phyloP scores from a whole-genome alignment of 2,329 filamentous ascomycete genomes.

The Scleromitrula shiraiana region DNA sequence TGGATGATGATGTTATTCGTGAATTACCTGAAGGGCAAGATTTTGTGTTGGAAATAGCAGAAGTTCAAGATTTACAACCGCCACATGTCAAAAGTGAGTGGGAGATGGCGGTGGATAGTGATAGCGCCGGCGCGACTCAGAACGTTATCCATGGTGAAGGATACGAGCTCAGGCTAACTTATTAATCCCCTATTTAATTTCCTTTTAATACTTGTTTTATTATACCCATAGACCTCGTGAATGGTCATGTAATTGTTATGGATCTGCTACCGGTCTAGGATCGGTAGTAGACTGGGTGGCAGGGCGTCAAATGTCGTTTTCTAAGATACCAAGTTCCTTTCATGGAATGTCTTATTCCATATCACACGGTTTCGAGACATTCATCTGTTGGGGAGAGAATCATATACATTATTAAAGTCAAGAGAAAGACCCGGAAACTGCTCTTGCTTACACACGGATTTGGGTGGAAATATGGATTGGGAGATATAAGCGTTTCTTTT shows the following conservation, averaged over 20 bases:
- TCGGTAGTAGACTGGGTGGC: slow-evolving; percentile 1
- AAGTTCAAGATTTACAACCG: slow-evolving; percentile 21
- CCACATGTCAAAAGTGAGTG: slow-evolving; percentile 46
- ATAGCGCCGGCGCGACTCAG: slow-evolving; percentile 19
- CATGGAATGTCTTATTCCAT: not conserved
- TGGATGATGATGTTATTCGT: slow-evolving; percentile 83
- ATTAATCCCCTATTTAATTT: slow-evolving; percentile 24
- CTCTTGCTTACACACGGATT: not conserved
- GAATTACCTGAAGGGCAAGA: slow-evolving; percentile 87
- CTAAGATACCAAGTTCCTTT: slow-evolving; percentile 5
- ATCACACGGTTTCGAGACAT: not conserved
- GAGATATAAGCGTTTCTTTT: too few relatives aligned
- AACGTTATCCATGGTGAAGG: slow-evolving; percentile 24
- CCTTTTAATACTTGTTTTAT: slow-evolving; percentile 10
- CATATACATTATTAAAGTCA: not conserved
- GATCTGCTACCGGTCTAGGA: slow-evolving; percentile 6
- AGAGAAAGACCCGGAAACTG: not conserved
- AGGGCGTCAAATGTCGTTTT: slow-evolving; percentile 9
- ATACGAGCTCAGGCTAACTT: slow-evolving; percentile 30
- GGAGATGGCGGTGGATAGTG: slow-evolving; percentile 43
- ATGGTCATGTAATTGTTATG: slow-evolving; percentile 28
- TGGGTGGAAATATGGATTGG: too few relatives aligned
- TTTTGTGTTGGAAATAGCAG: slow-evolving; percentile 64
- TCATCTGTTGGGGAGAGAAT: not conserved
- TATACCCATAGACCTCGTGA: slow-evolving; percentile 21